These are phyloP conservation scores for Buxus sempervirens DNA, from an alignment of 164 flowering plant species.

Conservation along the genomic window DNA sequence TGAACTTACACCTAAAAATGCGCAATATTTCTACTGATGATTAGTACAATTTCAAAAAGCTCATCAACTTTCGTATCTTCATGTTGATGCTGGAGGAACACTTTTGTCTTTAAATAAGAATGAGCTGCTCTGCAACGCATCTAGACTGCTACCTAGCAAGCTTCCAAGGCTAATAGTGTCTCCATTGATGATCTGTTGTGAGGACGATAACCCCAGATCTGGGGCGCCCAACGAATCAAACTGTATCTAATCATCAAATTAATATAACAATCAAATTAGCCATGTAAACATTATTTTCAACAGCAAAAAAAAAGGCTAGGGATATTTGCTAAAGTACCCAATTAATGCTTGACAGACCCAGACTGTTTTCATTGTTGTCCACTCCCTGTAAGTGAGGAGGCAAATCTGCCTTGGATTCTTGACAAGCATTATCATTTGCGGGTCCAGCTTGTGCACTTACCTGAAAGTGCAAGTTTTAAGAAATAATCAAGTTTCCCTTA, in stretches of 20 bases:
- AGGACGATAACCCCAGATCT: conserved; percentile 47
- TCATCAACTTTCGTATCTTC: not conserved
- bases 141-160: conserved; percentile 30
- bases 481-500: too few relatives aligned
- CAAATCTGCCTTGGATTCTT: conserved; percentile 32
- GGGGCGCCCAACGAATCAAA: conserved; percentile 62
- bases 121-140: conserved; percentile 25
- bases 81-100: too few relatives aligned
- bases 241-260: conserved; percentile 30
- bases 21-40: not conserved
- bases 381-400: conserved; percentile 21
- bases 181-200: conserved; percentile 28
- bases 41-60: not conserved
- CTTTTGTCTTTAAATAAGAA: conserved; percentile 6
- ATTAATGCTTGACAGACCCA: conserved; percentile 52
- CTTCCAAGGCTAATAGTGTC: conserved; percentile 39
- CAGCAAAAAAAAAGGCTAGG: not conserved
- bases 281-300: not conserved
- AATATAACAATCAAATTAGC: conserved; percentile 6
- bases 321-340: conserved; percentile 44
- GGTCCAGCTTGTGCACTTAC: conserved; percentile 20
- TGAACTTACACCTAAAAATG: not conserved
- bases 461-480: conserved; percentile 23
- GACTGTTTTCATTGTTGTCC: conserved; percentile 41
- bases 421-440: conserved; percentile 18